Percentiles rank a stretch among this genome's conserved stretches.
Conservation (phyloP, 495 filamentous ascomycete species). For the Lindgomyces ingoldianus region DNA sequence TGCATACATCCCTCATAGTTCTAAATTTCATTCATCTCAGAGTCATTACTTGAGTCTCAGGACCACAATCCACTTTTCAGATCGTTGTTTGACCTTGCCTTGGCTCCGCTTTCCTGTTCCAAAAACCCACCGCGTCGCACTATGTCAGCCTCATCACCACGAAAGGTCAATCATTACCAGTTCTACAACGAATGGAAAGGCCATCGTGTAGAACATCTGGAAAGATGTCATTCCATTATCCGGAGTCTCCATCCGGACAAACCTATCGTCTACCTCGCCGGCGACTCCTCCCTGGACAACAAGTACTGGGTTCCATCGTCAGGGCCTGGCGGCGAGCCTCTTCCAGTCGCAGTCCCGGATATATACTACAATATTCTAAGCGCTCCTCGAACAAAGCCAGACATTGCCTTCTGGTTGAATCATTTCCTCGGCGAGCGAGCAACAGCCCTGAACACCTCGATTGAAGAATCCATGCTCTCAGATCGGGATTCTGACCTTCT, state of each 20-base stretch:
- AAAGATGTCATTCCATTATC: conserved; percentile 19
- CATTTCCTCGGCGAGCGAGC: conserved; percentile 37
- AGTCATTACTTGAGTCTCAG: not conserved
- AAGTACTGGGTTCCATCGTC: conserved; percentile 40
- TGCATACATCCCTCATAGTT: too few relatives aligned
- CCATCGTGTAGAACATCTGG: conserved; percentile 39
- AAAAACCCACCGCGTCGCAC: not conserved
- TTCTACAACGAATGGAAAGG: conserved; percentile 43
- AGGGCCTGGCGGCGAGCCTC: conserved; percentile 28
- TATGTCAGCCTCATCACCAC: not conserved
- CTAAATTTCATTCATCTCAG: too few relatives aligned
- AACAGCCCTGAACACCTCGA: conserved; percentile 39
- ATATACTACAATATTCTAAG: conserved; percentile 39
- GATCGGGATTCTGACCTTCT: conserved; percentile 35
- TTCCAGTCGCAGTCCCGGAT: conserved; percentile 30
- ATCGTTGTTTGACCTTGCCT: too few relatives aligned
- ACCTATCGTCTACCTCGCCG: conserved; percentile 41
- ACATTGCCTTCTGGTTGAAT: conserved; percentile 45
- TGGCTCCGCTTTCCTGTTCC: too few relatives aligned
- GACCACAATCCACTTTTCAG: too few relatives aligned
- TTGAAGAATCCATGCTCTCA: conserved; percentile 39
- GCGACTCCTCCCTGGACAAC: conserved; percentile 46
- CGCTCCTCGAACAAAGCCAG: conserved; percentile 23
- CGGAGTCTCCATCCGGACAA: conserved; percentile 18
- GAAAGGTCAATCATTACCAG: conserved; percentile 32